Percentiles rank a stretch among this genome's conserved stretches.
Conservation (phyloP, 768 basidiomycete genomes). For the Tulasnella calospora region DNA sequence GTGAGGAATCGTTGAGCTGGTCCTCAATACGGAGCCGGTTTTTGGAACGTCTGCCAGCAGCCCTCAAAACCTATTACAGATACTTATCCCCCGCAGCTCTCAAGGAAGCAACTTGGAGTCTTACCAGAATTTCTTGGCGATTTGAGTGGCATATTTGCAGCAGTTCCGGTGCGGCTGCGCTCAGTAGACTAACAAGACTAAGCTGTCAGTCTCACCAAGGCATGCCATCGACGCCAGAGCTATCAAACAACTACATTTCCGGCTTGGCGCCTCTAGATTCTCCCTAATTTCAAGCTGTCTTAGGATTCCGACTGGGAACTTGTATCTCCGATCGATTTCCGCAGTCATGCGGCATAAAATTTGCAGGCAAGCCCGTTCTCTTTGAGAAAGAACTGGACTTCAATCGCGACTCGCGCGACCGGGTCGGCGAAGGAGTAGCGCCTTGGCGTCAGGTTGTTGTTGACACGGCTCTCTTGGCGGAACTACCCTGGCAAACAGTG, state of each 20-base stretch:
- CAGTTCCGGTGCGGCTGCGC: background rate
- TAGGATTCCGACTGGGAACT: background rate
- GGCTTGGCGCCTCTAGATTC: background rate
- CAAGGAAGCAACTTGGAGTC: background rate
- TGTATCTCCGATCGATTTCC: background rate
- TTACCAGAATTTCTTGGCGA: background rate
- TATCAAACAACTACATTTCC: background rate
- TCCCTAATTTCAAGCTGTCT: background rate
- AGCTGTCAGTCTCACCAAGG: background rate
- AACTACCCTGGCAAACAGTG: too few species aligned
- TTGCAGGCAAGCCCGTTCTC: background rate
- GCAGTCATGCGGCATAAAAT: background rate
- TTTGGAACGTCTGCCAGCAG: too few species aligned
- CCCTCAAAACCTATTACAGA: too few species aligned
- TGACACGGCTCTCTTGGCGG: too few species aligned
- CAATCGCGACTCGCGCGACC: too few species aligned
- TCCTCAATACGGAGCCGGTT: too few species aligned
- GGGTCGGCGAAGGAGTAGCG: too few species aligned
- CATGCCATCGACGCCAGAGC: slow-evolving; percentile 18
- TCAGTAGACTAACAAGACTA: background rate
- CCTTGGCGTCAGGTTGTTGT: too few species aligned
- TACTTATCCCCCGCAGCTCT: background rate
- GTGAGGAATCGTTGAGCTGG: too few species aligned
- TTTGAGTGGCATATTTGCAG: background rate
- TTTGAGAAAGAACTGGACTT: background rate